Conservation (phyloP, 2,329 filamentous ascomycete species). For the Metarhizium brunneum region DNA sequence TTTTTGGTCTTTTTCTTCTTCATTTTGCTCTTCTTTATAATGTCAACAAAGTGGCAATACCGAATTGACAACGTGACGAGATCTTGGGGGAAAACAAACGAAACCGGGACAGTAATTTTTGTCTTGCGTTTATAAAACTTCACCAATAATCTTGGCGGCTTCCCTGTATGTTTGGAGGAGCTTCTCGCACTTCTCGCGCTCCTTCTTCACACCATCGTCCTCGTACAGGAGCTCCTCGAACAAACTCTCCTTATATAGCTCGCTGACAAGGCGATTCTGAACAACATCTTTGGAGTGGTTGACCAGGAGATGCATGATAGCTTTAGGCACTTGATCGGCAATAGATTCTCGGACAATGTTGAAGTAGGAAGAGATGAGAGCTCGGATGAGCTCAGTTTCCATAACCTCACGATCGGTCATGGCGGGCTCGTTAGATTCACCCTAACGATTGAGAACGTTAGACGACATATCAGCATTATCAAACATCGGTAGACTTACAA, state of each 20-base stretch:
- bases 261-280: constrained; percentile 90
- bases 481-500: constrained; percentile 39
- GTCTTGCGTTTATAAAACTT: constrained; percentile 59
- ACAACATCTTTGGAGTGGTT: constrained; percentile 98
- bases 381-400: constrained; percentile 94
- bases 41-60: neutral
- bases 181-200: constrained; percentile 97
- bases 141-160: constrained; percentile 94
- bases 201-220: constrained; percentile 93
- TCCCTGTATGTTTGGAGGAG: constrained; percentile 92
- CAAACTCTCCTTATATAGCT: constrained; percentile 84
- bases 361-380: constrained; percentile 96
- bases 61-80: neutral
- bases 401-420: constrained; percentile 93
- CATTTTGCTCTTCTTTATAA: neutral
- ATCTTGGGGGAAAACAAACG: neutral
- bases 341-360: constrained; percentile 99
- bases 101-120: neutral
- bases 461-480: neutral
- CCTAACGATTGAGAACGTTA: constrained; percentile 26
- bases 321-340: constrained; percentile 96
- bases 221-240: constrained; percentile 95
- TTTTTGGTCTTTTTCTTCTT: neutral
- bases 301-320: constrained; percentile 96
- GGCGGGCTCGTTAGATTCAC: constrained; percentile 64